Evolutionary conservation across 345 rosid species (phyloP).

Genomic region (Camelina hispida): DNA sequence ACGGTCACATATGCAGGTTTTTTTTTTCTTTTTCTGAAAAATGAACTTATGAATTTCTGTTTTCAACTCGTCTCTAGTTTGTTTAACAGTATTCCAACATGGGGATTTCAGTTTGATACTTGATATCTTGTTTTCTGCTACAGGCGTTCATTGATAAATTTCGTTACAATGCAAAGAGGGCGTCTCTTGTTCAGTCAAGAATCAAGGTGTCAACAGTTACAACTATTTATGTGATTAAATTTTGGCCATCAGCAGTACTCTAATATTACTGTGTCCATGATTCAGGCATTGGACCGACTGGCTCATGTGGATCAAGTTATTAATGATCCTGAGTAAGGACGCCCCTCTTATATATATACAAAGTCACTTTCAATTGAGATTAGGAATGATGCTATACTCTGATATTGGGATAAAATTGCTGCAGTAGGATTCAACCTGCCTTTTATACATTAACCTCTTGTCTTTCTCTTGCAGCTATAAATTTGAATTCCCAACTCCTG

Average conservation of each 20-base stretch:
- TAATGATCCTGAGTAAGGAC: slow-evolving; percentile 93
- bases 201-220: slow-evolving; percentile 70
- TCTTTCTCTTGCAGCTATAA: slow-evolving; percentile 74
- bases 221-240: slow-evolving; percentile 32
- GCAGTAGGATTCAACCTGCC: not conserved
- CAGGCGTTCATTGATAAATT: slow-evolving; percentile 98
- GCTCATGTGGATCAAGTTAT: slow-evolving; percentile 91
- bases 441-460: slow-evolving; percentile 12
- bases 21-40: slow-evolving; percentile 5
- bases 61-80: slow-evolving; percentile 17
- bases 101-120: slow-evolving; percentile 15
- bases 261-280: slow-evolving; percentile 37
- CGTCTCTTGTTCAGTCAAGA: slow-evolving; percentile 99
- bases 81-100: slow-evolving; percentile 18
- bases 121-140: slow-evolving; percentile 38
- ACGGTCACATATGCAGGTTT: slow-evolving; percentile 96
- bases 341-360: slow-evolving; percentile 32
- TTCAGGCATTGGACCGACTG: slow-evolving; percentile 90
- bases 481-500: slow-evolving; percentile 99
- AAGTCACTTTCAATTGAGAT: not conserved
- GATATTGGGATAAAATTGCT: slow-evolving; percentile 15
- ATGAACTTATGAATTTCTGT: slow-evolving; percentile 23
- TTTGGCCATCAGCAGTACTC: slow-evolving; percentile 19
- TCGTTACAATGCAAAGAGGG: slow-evolving; percentile 98
- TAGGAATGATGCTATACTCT: slow-evolving; percentile 22